Conservation (phyloP, 345 rosid genomes). For the Salix suchowensis region DNA sequence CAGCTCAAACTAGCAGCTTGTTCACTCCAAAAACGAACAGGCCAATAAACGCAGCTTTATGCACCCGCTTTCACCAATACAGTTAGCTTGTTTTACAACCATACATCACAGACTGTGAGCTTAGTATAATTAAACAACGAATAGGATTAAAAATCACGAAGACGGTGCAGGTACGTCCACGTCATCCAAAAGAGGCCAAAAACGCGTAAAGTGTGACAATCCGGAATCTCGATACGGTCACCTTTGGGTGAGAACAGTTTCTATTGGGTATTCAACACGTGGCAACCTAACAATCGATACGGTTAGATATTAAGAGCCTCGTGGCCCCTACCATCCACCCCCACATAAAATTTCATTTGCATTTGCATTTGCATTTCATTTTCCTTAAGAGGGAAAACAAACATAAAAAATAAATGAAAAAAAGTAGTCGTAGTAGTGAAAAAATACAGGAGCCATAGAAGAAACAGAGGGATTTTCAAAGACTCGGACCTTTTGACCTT, state of each 20-base stretch:
- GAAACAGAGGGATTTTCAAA: conserved; percentile 3
- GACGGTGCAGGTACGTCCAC: conserved; percentile 54
- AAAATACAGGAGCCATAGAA: conserved; percentile 13
- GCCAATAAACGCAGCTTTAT: background rate
- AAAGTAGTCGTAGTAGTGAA: background rate
- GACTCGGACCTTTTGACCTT: conserved; percentile 33
- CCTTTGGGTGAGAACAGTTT: conserved; percentile 16
- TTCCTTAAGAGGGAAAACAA: background rate
- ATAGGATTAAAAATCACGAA: background rate
- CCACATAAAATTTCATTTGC: conserved; percentile 3
- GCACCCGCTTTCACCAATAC: background rate
- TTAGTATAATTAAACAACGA: background rate
- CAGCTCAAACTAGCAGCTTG: background rate
- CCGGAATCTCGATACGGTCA: conserved; percentile 31
- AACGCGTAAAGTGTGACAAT: conserved; percentile 52
- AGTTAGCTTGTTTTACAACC: background rate
- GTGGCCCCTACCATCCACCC: conserved; percentile 17
- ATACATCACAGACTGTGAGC: background rate
- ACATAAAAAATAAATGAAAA: background rate
- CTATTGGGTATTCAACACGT: conserved; percentile 12
- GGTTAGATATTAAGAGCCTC: conserved; percentile 13
- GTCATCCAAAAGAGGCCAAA: conserved; percentile 42
- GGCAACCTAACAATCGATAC: conserved; percentile 10
- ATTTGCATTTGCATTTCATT: conserved; percentile 7
- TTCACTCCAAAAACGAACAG: background rate